Percentiles rank a stretch among this genome's conserved stretches.
These are phyloP conservation scores for Fusarium sp. DNA, from an alignment of 2,329 filamentous ascomycete genomes.

Conservation along the genomic window DNA sequence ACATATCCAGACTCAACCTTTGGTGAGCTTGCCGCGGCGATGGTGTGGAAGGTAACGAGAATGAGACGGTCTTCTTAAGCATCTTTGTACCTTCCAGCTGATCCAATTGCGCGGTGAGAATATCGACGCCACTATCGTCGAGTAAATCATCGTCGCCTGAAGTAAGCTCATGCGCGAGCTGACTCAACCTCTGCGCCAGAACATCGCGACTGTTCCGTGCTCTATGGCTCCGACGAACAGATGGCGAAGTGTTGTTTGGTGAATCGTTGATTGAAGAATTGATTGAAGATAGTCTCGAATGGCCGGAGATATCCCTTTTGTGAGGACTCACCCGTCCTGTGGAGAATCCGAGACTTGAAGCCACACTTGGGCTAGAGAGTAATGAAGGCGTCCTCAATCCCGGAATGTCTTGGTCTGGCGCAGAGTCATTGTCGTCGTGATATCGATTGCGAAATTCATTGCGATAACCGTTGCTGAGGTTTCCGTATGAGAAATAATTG, in stretches of 20 bases:
- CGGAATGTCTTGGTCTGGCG: constrained; percentile 36
- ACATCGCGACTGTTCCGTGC: constrained; percentile 50
- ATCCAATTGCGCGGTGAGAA: constrained; percentile 56
- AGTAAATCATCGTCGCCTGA: constrained; percentile 50
- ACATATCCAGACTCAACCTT: constrained; percentile 45
- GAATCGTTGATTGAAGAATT: constrained; percentile 41
- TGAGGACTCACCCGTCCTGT: constrained; percentile 50
- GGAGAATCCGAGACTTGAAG: constrained; percentile 51
- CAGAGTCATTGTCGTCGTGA: constrained; percentile 43
- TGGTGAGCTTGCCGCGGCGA: constrained; percentile 34
- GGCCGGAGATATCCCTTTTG: constrained; percentile 46
- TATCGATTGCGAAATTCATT: constrained; percentile 44
- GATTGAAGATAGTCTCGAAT: constrained; percentile 41
- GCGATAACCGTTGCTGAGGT: constrained; percentile 34
- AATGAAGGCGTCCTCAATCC: constrained; percentile 48
- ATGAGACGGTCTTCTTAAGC: constrained; percentile 42
- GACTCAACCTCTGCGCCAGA: constrained; percentile 57
- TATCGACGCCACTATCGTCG: constrained; percentile 53
- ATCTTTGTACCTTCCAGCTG: constrained; percentile 44
- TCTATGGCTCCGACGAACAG: constrained; percentile 31
- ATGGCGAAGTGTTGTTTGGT: constrained; percentile 44
- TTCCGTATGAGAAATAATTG: constrained; percentile 41
- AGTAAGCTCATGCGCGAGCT: constrained; percentile 56
- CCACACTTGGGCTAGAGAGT: constrained; percentile 51
- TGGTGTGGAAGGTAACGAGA: constrained; percentile 37